Base-by-base conservation (phyloP, 2,329 filamentous ascomycete genomes). In the Coniochaeta pulveracea region DNA sequence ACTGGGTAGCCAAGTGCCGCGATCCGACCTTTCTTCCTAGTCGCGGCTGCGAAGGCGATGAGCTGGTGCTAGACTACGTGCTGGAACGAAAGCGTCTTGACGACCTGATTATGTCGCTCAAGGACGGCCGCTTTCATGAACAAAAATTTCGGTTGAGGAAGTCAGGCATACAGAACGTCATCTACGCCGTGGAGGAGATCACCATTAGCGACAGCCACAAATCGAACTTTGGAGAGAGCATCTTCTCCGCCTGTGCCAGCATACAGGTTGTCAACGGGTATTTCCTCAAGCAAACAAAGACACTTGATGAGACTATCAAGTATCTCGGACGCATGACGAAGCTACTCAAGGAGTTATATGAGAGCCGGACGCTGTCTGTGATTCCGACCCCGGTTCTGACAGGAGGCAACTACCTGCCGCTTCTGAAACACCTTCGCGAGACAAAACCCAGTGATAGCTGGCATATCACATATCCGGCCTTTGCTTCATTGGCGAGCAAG, bases 11-110 rank as follows among this genome's bases (percentile, higher is more conserved):
- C 25, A 85, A 80, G 50, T 75, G 72, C 46, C 64, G 75, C 43
- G 70, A 83, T 37, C 58, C 72, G 0, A 54, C 54, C 8, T 61
- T 74, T 18, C 62, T 85, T 5, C 46, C 63, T 2, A 61, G 60
- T 4, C 58, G 70, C 33, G 78, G 78, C 10, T 60, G 63, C 2
- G 72, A 79, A 46, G 75, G 78, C 11, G 69, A 75, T 37, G 82
- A 88, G 50, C 56, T 89, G 10, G 73, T 85, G 29, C 62, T 91
- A 4, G 83, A 89, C 52, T 85, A 78, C 66, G 83, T 91, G 27
- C 70, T 86, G 2, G 84, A 91, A 56, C 69, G 84, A 39, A 91
- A 91, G 50, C 68, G 84, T 7, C 66, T 88, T 0, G 83, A 89
- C 47, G 84, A 91, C 50, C 59, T 91, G 29, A 68, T 89, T n/a